A percentile compares a stretch with the other conserved stretches of the same genome.
Evolutionary conservation across 129 eudicot genomes (phyloP).

Genomic region (Flaveria ramosissima): DNA sequence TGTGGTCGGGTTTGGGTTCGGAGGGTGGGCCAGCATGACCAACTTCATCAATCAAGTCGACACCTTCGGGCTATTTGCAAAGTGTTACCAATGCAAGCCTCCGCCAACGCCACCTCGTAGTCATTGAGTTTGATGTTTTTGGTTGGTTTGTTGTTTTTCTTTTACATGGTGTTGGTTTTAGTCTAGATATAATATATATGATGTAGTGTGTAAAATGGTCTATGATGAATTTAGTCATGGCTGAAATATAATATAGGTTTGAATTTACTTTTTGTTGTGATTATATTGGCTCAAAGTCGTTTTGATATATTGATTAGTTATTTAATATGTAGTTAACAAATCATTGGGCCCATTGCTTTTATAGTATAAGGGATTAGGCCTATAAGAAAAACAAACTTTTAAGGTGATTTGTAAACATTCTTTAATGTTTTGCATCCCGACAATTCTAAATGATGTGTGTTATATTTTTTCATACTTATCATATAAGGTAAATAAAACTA

Average conservation of each 20-base stretch:
- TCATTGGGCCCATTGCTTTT: no score
- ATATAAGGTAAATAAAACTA: no score
- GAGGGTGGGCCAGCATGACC: conserved; percentile 85
- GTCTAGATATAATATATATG: conserved; percentile 36
- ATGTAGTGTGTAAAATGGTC: conserved; percentile 43
- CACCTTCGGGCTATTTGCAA: conserved; percentile 67
- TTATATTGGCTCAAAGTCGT: conserved; percentile 25
- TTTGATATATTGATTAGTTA: conserved; percentile 2
- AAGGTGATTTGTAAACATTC: no score
- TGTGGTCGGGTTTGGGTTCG: conserved; percentile 70
- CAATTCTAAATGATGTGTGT: no score
- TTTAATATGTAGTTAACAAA: neutral
- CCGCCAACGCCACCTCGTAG: conserved; percentile 39
- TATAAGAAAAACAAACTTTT: no score
- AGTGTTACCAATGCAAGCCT: conserved; percentile 74
- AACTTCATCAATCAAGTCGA: conserved; percentile 75
- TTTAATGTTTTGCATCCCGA: no score
- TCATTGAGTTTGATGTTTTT: conserved; percentile 36
- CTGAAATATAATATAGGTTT: conserved; percentile 27
- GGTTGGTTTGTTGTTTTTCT: conserved; percentile 34
- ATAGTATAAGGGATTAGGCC: no score
- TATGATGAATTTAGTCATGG: conserved; percentile 33
- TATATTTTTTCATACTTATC: no score
- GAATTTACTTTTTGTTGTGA: conserved; percentile 33
- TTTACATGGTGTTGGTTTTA: conserved; percentile 36